These are phyloP conservation scores for Aspergillus hancockii DNA, from an alignment of 495 filamentous ascomycete genomes.

Conservation along the genomic window DNA sequence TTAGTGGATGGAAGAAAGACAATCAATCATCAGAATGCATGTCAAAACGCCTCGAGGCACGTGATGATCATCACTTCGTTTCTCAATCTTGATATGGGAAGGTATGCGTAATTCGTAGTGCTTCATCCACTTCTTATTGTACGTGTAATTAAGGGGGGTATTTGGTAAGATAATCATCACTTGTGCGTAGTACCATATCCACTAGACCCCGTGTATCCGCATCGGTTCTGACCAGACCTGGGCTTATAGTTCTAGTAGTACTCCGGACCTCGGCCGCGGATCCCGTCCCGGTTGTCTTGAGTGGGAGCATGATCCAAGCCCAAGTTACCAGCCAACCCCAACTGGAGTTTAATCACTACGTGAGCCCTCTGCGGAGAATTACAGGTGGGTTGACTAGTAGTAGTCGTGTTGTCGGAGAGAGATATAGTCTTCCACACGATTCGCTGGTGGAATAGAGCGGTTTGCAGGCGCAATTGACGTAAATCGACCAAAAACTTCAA, in stretches of 20 bases:
- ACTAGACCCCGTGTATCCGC: background rate
- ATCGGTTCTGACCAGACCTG: background rate
- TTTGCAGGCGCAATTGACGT: constrained; percentile 11
- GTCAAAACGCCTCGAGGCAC: constrained; percentile 6
- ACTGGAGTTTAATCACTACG: constrained; percentile 2
- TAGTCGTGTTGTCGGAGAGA: background rate
- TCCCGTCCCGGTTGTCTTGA: background rate
- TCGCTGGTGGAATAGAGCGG: background rate
- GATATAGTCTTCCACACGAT: constrained; percentile 1
- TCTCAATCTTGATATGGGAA: background rate
- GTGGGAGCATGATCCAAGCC: background rate
- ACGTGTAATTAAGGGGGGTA: background rate
- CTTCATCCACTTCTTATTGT: background rate
- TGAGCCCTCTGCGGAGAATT: too few species aligned
- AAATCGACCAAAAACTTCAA: constrained; percentile 11
- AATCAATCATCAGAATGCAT: constrained; percentile 2
- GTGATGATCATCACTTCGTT: constrained; percentile 11
- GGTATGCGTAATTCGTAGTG: background rate
- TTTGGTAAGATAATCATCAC: background rate
- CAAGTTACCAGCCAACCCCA: background rate
- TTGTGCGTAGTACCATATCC: background rate
- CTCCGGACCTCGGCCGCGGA: constrained; percentile 13
- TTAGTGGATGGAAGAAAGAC: background rate
- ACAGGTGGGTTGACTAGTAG: background rate
- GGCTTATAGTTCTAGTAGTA: background rate